Evolutionary conservation across 176 grass and related monocot species (phyloP).

Genomic region (Calamus simplicifolius): DNA sequence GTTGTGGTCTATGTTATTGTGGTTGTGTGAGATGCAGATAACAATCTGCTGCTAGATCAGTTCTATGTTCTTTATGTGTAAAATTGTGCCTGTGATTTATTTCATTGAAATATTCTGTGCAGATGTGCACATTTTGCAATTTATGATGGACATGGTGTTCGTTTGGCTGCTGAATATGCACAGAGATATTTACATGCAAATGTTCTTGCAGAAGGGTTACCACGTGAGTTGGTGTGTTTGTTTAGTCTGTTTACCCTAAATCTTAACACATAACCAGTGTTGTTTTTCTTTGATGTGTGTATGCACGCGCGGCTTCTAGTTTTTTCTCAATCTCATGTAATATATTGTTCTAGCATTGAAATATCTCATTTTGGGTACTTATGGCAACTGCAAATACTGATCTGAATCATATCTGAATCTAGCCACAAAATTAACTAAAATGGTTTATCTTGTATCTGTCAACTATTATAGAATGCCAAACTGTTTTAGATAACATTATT

Average conservation of each 20-base stretch:
- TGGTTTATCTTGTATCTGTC: no score
- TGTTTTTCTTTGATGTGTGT: neutral
- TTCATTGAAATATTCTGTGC: slow-evolving; percentile 10
- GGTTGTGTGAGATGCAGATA: no score
- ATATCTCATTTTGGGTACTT: no score
- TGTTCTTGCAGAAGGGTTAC: slow-evolving; percentile 82
- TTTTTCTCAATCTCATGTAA: no score
- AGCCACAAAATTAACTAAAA: no score
- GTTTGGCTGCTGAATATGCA: slow-evolving; percentile 67
- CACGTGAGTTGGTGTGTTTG: slow-evolving; percentile 99
- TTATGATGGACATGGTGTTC: slow-evolving; percentile 82
- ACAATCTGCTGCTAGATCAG: neutral
- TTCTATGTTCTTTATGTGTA: neutral
- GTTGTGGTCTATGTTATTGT: no score
- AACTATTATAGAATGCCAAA: no score
- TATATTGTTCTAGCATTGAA: no score
- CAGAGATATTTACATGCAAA: slow-evolving; percentile 75
- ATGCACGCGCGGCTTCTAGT: no score
- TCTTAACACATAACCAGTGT: neutral
- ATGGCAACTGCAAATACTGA: no score
- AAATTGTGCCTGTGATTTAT: neutral
- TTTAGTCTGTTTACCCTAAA: slow-evolving; percentile 27
- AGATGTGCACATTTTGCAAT: slow-evolving; percentile 82
- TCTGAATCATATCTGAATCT: no score
- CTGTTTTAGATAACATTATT: no score